These are phyloP conservation scores for Suillus placidus DNA, from an alignment of 768 basidiomycete species.

Conservation along the genomic window DNA sequence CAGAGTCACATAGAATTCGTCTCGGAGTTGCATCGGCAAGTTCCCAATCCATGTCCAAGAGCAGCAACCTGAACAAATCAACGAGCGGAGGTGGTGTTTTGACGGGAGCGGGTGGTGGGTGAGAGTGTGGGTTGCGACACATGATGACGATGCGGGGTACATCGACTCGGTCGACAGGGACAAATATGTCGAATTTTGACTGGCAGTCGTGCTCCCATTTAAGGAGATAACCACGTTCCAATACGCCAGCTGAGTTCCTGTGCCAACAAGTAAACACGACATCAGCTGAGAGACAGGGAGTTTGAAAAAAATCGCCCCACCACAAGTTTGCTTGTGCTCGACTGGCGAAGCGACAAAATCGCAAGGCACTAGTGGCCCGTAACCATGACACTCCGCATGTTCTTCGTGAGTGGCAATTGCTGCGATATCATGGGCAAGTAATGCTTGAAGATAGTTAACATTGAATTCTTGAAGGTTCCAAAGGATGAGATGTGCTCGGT, in stretches of 20 bases:
- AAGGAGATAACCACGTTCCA: neutral
- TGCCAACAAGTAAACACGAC: neutral
- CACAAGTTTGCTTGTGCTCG: neutral
- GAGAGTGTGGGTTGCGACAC: neutral
- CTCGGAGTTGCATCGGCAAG: neutral
- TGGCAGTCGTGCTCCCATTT: neutral
- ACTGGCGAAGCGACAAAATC: neutral
- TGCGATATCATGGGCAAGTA: neutral
- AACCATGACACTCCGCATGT: neutral
- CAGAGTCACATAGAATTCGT: neutral
- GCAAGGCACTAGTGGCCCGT: neutral
- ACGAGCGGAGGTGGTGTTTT: neutral
- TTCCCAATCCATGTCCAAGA: neutral
- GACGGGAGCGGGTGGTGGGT: constrained; percentile 28
- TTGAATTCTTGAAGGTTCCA: neutral
- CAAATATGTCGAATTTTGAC: neutral
- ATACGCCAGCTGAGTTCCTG: neutral
- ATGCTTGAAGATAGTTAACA: neutral
- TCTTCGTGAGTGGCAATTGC: neutral
- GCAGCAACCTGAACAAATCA: neutral
- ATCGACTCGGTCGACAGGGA: neutral
- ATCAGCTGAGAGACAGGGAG: neutral
- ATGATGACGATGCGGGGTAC: neutral
- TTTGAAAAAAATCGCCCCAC: neutral
- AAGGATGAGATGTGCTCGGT: neutral